phyloP scores from a whole-genome alignment of 495 filamentous ascomycete species.

The Xylaria telfairii region DNA sequence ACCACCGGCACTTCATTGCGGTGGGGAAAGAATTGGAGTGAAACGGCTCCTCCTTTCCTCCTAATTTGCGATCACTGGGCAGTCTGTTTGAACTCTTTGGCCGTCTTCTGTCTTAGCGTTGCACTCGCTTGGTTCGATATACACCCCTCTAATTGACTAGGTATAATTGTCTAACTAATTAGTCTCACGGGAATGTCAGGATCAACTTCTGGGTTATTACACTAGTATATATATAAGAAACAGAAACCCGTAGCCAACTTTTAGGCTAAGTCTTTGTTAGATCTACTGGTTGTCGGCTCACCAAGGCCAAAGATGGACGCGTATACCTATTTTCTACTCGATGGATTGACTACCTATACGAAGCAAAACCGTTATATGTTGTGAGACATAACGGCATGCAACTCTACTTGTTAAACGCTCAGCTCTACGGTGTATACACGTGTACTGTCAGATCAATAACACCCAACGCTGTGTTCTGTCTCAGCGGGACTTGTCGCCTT shows the following conservation, averaged over 20 bases:
- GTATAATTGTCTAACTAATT: neutral
- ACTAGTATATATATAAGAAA: neutral
- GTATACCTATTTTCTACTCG: neutral
- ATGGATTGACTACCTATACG: neutral
- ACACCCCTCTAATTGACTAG: neutral
- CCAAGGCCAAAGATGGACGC: neutral
- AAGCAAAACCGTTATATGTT: neutral
- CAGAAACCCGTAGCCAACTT: neutral
- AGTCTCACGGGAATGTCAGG: neutral
- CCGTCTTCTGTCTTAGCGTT: neutral
- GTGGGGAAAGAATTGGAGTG: neutral
- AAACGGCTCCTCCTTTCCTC: neutral
- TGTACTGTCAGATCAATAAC: neutral
- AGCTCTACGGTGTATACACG: conserved; percentile 12
- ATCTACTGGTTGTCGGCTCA: neutral
- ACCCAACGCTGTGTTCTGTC: neutral
- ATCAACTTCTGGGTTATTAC: neutral
- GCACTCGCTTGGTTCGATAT: neutral
- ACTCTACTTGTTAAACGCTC: neutral
- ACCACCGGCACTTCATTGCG: conserved; percentile 1
- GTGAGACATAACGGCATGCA: conserved; percentile 5
- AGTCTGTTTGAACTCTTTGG: neutral
- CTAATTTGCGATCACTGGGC: neutral
- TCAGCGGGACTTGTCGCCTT: neutral
- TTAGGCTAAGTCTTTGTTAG: neutral